These are phyloP conservation scores for Aspergillus carbonarius DNA, from an alignment of 2,329 filamentous ascomycete genomes.

Conservation along the genomic window DNA sequence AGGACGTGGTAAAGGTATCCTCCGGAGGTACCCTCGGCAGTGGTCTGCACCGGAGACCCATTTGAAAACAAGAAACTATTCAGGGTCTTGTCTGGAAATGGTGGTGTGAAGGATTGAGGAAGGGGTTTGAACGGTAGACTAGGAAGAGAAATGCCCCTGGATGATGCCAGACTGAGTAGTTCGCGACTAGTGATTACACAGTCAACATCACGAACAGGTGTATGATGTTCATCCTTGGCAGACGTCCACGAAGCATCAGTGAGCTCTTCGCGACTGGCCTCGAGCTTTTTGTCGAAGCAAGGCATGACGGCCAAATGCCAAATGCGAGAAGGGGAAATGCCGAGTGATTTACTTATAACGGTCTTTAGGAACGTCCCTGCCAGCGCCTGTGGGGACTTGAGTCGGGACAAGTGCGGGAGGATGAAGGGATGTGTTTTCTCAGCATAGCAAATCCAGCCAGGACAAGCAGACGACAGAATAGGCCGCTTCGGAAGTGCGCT, in stretches of 20 bases:
- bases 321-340: slow-evolving; percentile 73
- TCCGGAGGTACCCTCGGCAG: slow-evolving; percentile 74
- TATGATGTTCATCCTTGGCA: slow-evolving; percentile 34
- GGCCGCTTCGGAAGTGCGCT: slow-evolving; percentile 35
- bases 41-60: slow-evolving; percentile 42
- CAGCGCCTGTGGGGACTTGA: slow-evolving; percentile 93
- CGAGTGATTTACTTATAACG: slow-evolving; percentile 69
- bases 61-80: slow-evolving; percentile 72
- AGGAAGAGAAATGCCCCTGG: slow-evolving; percentile 75
- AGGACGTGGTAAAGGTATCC: slow-evolving; percentile 87
- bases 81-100: slow-evolving; percentile 72
- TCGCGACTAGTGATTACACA: slow-evolving; percentile 98
- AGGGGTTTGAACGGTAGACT: slow-evolving; percentile 62
- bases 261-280: slow-evolving; percentile 89
- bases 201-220: slow-evolving; percentile 79
- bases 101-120: slow-evolving; percentile 44
- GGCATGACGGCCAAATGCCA: slow-evolving; percentile 98
- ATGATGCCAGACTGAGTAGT: slow-evolving; percentile 82
- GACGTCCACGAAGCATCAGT: slow-evolving; percentile 71
- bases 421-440: slow-evolving; percentile 97
- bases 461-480: slow-evolving; percentile 80
- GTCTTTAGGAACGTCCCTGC: slow-evolving; percentile 90
- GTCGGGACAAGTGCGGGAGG: slow-evolving; percentile 80
- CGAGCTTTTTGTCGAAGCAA: slow-evolving; percentile 98
- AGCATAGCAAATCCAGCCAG: slow-evolving; percentile 98